These are phyloP conservation scores for Vanilla planifolia DNA, from an alignment of 106 monocot genomes.

Conservation along the genomic window DNA sequence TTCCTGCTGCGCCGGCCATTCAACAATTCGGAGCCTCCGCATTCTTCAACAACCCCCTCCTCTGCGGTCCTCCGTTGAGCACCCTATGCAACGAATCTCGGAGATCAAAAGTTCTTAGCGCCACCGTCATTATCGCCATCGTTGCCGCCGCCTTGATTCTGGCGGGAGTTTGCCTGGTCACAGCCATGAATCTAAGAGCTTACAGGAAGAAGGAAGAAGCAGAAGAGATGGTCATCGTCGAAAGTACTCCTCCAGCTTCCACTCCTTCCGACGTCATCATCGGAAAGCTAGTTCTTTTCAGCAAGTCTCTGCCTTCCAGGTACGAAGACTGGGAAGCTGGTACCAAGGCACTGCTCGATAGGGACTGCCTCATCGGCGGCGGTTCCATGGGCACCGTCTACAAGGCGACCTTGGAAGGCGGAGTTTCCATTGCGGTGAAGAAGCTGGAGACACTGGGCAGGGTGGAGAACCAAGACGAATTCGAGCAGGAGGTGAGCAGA, in stretches of 20 bases:
- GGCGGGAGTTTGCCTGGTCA: constrained; percentile 64
- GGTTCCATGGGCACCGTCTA: constrained; percentile 88
- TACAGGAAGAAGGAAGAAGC: constrained; percentile 30
- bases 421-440: constrained; percentile 82
- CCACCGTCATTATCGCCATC: constrained; percentile 63
- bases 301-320: constrained; percentile 81
- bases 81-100: constrained; percentile 22
- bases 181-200: constrained; percentile 49
- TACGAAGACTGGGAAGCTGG: constrained; percentile 96
- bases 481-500: constrained; percentile 79
- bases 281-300: constrained; percentile 94
- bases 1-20: constrained; percentile 41
- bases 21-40: constrained; percentile 49
- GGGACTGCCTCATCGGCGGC: constrained; percentile 66
- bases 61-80: constrained; percentile 74
- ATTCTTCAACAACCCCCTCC: constrained; percentile 59
- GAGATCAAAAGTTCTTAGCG: constrained; percentile 30
- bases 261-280: constrained; percentile 48
- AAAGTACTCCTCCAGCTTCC: constrained; percentile 46
- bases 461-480: constrained; percentile 86
- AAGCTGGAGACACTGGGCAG: constrained; percentile 82
- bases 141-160: constrained; percentile 66
- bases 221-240: constrained; percentile 50
- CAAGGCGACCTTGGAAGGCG: constrained; percentile 66
- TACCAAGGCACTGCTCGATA: constrained; percentile 83